Evolutionary conservation across 371 early-diverging fungal species (phyloP).

Genomic region (Nematocida homosporus): DNA sequence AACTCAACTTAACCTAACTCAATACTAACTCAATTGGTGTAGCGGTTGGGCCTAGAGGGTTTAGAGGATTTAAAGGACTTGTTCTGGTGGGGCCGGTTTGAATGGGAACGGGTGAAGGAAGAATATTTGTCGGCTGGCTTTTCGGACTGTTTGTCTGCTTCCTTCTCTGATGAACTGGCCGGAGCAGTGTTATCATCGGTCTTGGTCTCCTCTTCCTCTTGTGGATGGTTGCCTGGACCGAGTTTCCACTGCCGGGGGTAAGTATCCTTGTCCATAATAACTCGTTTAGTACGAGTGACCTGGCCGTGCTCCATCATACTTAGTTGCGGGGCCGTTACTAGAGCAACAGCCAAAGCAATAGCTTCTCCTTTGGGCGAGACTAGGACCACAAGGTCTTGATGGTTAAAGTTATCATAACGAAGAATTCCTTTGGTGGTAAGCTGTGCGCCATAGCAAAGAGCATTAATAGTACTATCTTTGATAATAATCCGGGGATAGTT

Average conservation of each 20-base stretch:
- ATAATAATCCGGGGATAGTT: slow-evolving; percentile 93
- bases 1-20: too few species aligned
- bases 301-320: slow-evolving; percentile 83
- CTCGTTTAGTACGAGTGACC: slow-evolving; percentile 94
- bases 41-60: neutral
- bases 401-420: slow-evolving; percentile 90
- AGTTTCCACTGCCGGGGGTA: slow-evolving; percentile 48
- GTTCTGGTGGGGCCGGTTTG: neutral
- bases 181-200: neutral
- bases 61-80: neutral
- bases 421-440: slow-evolving; percentile 92
- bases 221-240: slow-evolving; percentile 9
- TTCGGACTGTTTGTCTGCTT: neutral
- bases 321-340: slow-evolving; percentile 92
- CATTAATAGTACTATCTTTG: slow-evolving; percentile 95
- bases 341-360: slow-evolving; percentile 86
- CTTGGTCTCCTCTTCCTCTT: slow-evolving; percentile 11
- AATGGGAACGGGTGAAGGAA: neutral
- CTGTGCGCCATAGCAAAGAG: slow-evolving; percentile 97
- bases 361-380: slow-evolving; percentile 99
- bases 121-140: neutral
- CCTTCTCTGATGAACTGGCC: neutral
- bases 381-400: slow-evolving; percentile 85
- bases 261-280: slow-evolving; percentile 94
- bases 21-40: neutral